Evolutionary conservation across 2,329 filamentous ascomycete genomes (phyloP).

Genomic region (Aciculosporium take): DNA sequence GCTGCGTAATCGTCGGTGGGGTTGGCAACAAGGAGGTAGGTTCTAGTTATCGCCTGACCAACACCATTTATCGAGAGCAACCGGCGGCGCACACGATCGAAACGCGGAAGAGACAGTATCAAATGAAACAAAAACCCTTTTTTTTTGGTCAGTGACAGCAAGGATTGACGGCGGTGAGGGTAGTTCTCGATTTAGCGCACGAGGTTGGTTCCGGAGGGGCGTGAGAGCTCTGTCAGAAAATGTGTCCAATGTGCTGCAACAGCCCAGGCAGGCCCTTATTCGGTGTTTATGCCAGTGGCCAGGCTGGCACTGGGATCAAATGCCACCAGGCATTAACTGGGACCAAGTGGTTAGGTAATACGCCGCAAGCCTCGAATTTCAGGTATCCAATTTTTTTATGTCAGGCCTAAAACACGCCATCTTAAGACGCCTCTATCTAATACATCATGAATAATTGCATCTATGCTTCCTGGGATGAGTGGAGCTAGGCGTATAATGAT

Average conservation of each 20-base stretch:
- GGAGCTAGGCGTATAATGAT: no score
- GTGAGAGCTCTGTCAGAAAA: constrained; percentile 6
- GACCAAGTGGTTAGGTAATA: not conserved
- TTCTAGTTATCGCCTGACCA: constrained; percentile 2
- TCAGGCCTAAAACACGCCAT: no score
- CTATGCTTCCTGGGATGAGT: no score
- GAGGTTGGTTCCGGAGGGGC: not conserved
- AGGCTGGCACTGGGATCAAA: constrained; percentile 6
- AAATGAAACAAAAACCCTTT: not conserved
- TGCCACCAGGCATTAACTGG: not conserved
- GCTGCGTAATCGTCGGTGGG: constrained; percentile 2
- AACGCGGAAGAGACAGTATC: not conserved
- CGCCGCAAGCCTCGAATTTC: constrained; percentile 5
- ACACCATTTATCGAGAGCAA: constrained; percentile 3
- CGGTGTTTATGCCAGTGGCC: constrained; percentile 3
- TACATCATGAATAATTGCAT: no score
- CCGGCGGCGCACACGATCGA: not conserved
- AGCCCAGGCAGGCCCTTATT: constrained; percentile 3
- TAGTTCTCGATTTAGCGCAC: constrained; percentile 2
- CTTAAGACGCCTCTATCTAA: no score
- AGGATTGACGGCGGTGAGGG: not conserved
- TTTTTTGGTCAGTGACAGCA: not conserved
- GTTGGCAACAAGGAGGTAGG: constrained; percentile 1
- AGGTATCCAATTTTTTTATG: constrained; percentile 7
- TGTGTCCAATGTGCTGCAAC: constrained; percentile 5